A percentile compares a stretch with the other conserved stretches of the same genome.
Evolutionary conservation across 1,284 basidiomycete genomes (phyloP).

Genomic region (Coniophora puteana): DNA sequence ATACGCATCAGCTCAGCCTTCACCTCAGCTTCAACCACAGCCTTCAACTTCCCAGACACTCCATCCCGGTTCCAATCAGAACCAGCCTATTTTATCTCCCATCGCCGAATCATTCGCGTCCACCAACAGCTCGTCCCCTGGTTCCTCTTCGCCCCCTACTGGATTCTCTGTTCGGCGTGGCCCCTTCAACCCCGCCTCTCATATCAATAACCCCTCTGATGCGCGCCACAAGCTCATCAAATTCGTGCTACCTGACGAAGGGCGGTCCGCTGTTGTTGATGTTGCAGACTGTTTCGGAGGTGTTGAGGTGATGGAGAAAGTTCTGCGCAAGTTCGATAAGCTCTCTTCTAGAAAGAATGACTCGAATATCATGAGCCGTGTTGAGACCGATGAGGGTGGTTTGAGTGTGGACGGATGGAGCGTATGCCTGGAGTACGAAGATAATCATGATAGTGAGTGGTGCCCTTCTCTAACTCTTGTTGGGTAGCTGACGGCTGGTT

Average conservation of each 20-base stretch:
- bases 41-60: slow-evolving; percentile 19
- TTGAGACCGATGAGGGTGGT: slow-evolving; percentile 59
- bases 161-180: slow-evolving; percentile 52
- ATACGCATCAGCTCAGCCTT: slow-evolving; percentile 45
- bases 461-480: slow-evolving; percentile 7
- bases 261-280: slow-evolving; percentile 72
- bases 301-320: slow-evolving; percentile 81
- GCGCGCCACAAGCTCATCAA: slow-evolving; percentile 80
- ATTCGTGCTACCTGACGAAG: slow-evolving; percentile 80
- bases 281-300: slow-evolving; percentile 76
- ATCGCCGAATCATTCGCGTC: slow-evolving; percentile 60
- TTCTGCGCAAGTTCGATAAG: slow-evolving; percentile 86
- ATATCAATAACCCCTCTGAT: slow-evolving; percentile 55
- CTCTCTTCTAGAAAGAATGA: slow-evolving; percentile 46
- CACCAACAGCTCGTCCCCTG: slow-evolving; percentile 32
- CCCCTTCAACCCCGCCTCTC: slow-evolving; percentile 47
- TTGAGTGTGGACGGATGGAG: slow-evolving; percentile 87
- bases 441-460: slow-evolving; percentile 56
- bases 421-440: slow-evolving; percentile 63
- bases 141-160: slow-evolving; percentile 47
- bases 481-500: slow-evolving; percentile 2
- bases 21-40: too few relatives aligned
- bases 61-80: slow-evolving; percentile 30
- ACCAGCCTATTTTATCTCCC: slow-evolving; percentile 54
- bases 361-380: slow-evolving; percentile 43